A percentile compares a stretch with the other conserved stretches of the same genome.
These are phyloP conservation scores for Phoenix dactylifera DNA, from an alignment of 176 grass and related monocot species.

Conservation along the genomic window DNA sequence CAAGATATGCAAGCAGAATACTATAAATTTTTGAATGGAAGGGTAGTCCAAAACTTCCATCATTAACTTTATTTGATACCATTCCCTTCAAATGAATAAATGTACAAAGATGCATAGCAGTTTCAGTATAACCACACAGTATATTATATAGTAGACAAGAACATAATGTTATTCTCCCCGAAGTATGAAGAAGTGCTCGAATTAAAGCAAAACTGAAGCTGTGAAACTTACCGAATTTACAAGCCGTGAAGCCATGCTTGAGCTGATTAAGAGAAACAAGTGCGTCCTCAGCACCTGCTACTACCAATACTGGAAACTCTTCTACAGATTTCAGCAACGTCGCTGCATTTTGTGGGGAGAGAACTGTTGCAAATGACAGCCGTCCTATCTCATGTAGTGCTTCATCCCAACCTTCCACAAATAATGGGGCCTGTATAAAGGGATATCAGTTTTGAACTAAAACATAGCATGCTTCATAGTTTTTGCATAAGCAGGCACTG, in stretches of 20 bases:
- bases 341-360: conserved; percentile 56
- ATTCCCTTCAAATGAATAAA: too few species aligned
- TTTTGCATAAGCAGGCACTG: too few species aligned
- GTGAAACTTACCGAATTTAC: conserved; percentile 69
- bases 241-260: conserved; percentile 85
- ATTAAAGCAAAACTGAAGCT: too few species aligned
- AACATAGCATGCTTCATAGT: neutral
- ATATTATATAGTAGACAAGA: too few species aligned
- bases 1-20: too few species aligned
- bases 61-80: too few species aligned
- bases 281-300: conserved; percentile 80
- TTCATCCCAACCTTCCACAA: conserved; percentile 96
- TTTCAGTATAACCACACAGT: too few species aligned
- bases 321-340: conserved; percentile 71
- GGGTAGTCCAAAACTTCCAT: too few species aligned
- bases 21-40: too few species aligned
- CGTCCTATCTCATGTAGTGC: conserved; percentile 93
- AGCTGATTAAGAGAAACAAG: conserved; percentile 67
- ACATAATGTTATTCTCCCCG: too few species aligned
- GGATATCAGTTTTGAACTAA: neutral
- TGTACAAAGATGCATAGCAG: too few species aligned
- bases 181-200: too few species aligned
- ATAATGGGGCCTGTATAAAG: conserved; percentile 61
- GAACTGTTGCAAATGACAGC: conserved; percentile 77
- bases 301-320: conserved; percentile 69